These are phyloP conservation scores for Rutstroemia sydowiana DNA, from an alignment of 2,329 filamentous ascomycete species.

Conservation along the genomic window DNA sequence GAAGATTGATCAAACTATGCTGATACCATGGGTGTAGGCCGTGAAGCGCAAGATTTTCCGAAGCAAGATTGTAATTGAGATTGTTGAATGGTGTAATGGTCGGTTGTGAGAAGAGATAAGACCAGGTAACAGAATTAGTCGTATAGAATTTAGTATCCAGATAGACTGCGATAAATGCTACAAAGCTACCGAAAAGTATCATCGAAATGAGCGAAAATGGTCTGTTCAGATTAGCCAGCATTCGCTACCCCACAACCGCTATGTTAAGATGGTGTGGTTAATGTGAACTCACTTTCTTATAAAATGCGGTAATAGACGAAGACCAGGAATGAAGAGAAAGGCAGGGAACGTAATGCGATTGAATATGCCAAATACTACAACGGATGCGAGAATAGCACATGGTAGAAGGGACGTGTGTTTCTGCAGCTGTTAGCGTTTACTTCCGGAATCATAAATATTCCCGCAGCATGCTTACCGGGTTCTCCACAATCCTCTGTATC, in stretches of 20 bases:
- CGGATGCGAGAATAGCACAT: constrained; percentile 69
- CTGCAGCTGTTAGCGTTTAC: constrained; percentile 37
- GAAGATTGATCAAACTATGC: constrained; percentile 63
- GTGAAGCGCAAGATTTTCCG: constrained; percentile 65
- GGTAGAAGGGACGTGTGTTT: constrained; percentile 70
- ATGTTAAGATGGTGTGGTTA: neutral
- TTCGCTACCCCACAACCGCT: too few relatives aligned
- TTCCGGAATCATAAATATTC: neutral
- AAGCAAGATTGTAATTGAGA: constrained; percentile 63
- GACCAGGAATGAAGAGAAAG: constrained; percentile 76
- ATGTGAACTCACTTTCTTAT: constrained; percentile 66
- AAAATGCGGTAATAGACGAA: constrained; percentile 81
- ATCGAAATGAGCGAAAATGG: constrained; percentile 57
- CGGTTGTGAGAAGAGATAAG: constrained; percentile 54
- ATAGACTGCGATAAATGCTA: constrained; percentile 64
- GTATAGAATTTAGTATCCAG: constrained; percentile 83
- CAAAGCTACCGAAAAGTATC: constrained; percentile 56
- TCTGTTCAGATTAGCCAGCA: constrained; percentile 31
- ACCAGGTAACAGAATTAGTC: constrained; percentile 54
- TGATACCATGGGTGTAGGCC: constrained; percentile 75
- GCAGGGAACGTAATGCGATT: constrained; percentile 97
- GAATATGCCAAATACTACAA: constrained; percentile 81
- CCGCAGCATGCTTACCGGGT: constrained; percentile 62
- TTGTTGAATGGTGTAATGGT: constrained; percentile 75
- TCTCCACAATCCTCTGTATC: constrained; percentile 75